Evolutionary conservation across 306 rosid species (phyloP).

Genomic region (Quercus gilva): DNA sequence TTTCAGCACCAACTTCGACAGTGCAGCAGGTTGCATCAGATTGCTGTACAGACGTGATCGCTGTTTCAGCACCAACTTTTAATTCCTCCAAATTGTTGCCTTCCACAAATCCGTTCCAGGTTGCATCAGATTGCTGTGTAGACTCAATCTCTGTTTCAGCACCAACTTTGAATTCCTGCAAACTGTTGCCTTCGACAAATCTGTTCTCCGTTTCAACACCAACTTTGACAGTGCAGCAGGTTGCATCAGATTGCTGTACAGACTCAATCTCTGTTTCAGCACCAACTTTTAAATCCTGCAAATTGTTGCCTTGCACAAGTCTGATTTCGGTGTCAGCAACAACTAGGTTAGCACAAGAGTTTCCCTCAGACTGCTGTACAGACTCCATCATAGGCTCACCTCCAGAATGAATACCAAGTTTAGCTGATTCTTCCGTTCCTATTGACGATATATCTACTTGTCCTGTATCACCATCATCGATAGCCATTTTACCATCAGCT

Average conservation of each 20-base stretch:
- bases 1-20: background rate
- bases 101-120: background rate
- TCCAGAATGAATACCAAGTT: slow-evolving; percentile 11
- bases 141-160: background rate
- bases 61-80: no score
- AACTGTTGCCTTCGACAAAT: background rate
- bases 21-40: background rate
- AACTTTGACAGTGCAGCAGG: no score
- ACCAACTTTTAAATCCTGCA: slow-evolving; percentile 4
- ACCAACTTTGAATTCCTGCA: background rate
- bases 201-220: no score
- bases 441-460: slow-evolving; percentile 18
- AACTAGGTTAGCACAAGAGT: background rate
- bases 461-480: slow-evolving; percentile 5
- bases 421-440: slow-evolving; percentile 24
- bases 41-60: no score
- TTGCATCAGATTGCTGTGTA: slow-evolving; percentile 1
- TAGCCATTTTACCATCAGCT: slow-evolving; percentile 14
- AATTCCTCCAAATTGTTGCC: slow-evolving; percentile 1
- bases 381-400: slow-evolving; percentile 13
- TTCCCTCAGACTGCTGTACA: slow-evolving; percentile 1
- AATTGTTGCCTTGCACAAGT: background rate
- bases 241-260: slow-evolving; percentile 1
- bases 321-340: background rate
- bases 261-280: background rate